phyloP scores from a whole-genome alignment of 108 stramenopile species.

The Pseudonitzschia multistriata region DNA sequence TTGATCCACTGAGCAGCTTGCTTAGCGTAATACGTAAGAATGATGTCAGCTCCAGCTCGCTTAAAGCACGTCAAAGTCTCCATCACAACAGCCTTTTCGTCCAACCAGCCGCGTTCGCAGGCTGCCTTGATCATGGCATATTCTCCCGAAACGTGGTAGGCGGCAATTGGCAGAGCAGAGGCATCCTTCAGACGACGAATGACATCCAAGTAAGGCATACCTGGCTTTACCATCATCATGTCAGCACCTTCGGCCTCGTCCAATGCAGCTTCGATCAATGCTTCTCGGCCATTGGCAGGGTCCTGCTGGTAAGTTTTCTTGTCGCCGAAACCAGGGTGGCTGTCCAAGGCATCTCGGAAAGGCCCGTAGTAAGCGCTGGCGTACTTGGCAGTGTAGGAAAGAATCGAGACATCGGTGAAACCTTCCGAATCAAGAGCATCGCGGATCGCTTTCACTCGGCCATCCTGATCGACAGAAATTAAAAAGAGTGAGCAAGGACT shows the following conservation, averaged over 20 bases:
- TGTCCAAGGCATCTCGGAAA: conserved; percentile 98
- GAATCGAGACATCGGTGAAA: conserved; percentile 96
- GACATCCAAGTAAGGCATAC: conserved; percentile 98
- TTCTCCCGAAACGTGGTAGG: conserved; percentile 99
- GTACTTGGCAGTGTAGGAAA: conserved; percentile 99
- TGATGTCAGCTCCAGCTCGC: conserved; percentile 97
- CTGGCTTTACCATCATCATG: conserved; percentile 99
- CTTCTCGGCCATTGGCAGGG: conserved; percentile 96
- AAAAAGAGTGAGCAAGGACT: conserved; percentile 2
- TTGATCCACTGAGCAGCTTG: conserved; percentile 94
- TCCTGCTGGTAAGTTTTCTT: conserved; percentile 99
- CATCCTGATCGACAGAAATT: conserved; percentile 53
- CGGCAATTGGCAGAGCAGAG: conserved; percentile 91
- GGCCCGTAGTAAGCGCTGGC: conserved; percentile 99
- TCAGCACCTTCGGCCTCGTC: conserved; percentile 98
- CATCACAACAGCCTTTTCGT: conserved; percentile 92
- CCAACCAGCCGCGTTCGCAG: conserved; percentile 93
- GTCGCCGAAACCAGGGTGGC: conserved; percentile 92
- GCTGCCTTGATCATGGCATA: conserved; percentile 99
- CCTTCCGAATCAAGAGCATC: conserved; percentile 97
- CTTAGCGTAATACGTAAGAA: conserved; percentile 98
- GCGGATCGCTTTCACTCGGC: conserved; percentile 96
- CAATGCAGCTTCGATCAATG: conserved; percentile 90
- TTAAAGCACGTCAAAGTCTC: conserved; percentile 97
- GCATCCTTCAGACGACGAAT: conserved; percentile 91